These are phyloP conservation scores for Debaryomycetaceae sp. DNA, from an alignment of 1,139 yeast species.

Conservation along the genomic window DNA sequence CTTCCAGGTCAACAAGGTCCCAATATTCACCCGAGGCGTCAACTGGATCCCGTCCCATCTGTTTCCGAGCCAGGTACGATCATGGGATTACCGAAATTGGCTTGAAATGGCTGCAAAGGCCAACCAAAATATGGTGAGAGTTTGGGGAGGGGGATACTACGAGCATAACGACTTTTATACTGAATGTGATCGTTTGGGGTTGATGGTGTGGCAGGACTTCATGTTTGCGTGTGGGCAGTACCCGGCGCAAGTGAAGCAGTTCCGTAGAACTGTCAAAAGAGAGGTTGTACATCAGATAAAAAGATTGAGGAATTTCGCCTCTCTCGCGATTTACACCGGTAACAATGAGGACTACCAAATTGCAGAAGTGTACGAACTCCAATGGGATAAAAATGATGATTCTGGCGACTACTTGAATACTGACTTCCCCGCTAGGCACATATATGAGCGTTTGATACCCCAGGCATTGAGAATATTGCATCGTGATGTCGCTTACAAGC, in stretches of 20 bases:
- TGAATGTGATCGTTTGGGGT: slow-evolving; percentile 39
- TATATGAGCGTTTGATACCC: slow-evolving; percentile 38
- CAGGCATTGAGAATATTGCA: slow-evolving; percentile 16
- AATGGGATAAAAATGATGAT: slow-evolving; percentile 24
- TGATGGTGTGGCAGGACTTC: slow-evolving; percentile 48
- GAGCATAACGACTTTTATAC: slow-evolving; percentile 38
- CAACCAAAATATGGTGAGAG: slow-evolving; percentile 41
- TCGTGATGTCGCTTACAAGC: slow-evolving; percentile 31
- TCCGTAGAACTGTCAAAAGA: slow-evolving; percentile 23
- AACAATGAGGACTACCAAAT: slow-evolving; percentile 47
- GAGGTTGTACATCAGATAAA: slow-evolving; percentile 33
- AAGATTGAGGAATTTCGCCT: slow-evolving; percentile 33
- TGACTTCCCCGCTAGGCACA: slow-evolving; percentile 35
- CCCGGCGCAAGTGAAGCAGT: slow-evolving; percentile 28
- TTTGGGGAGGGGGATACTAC: slow-evolving; percentile 50
- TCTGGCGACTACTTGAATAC: slow-evolving; percentile 27
- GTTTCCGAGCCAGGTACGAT: slow-evolving; percentile 25
- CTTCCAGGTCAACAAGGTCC: slow-evolving; percentile 34
- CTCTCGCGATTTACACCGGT: slow-evolving; percentile 33
- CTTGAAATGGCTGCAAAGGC: slow-evolving; percentile 29
- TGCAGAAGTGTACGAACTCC: slow-evolving; percentile 29
- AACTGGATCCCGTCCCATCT: slow-evolving; percentile 50
- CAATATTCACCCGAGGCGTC: slow-evolving; percentile 36
- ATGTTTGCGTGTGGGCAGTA: slow-evolving; percentile 53
- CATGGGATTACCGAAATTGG: slow-evolving; percentile 30